Conservation (phyloP, 2,329 filamentous ascomycete genomes). For the Colletotrichum sp. region DNA sequence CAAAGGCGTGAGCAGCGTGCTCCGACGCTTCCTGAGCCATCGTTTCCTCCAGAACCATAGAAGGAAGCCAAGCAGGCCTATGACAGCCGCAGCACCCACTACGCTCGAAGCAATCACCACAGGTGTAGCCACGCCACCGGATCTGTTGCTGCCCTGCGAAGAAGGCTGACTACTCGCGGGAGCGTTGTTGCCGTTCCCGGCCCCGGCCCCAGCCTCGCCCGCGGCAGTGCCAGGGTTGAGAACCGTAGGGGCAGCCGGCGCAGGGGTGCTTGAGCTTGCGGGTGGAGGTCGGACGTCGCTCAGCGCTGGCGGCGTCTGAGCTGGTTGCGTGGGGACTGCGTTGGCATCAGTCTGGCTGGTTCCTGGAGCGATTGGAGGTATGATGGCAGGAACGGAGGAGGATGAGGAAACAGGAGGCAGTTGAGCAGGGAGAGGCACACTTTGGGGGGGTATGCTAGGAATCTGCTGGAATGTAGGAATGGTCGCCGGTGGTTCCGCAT, state of each 20-base stretch:
- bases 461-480: constrained; percentile 18
- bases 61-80: constrained; percentile 51
- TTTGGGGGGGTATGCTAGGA: constrained; percentile 3
- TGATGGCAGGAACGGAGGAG: background rate
- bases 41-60: constrained; percentile 57
- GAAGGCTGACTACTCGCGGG: background rate
- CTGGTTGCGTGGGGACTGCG: constrained; percentile 24
- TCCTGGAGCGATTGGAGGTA: constrained; percentile 26
- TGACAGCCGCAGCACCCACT: constrained; percentile 52
- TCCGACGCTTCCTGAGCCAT: constrained; percentile 45
- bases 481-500: constrained; percentile 11
- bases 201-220: background rate
- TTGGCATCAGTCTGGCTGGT: constrained; percentile 42
- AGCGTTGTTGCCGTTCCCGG: background rate
- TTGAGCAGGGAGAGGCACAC: background rate
- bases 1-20: constrained; percentile 54
- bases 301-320: constrained; percentile 8
- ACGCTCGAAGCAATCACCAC: constrained; percentile 57
- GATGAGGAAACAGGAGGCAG: background rate
- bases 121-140: constrained; percentile 33
- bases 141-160: constrained; percentile 23
- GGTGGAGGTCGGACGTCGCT: constrained; percentile 2
- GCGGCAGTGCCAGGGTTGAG: constrained; percentile 13
- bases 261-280: background rate
- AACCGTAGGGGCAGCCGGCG: background rate